phyloP scores from a whole-genome alignment of 73 alveolate species.

The Loxodes magnus region DNA sequence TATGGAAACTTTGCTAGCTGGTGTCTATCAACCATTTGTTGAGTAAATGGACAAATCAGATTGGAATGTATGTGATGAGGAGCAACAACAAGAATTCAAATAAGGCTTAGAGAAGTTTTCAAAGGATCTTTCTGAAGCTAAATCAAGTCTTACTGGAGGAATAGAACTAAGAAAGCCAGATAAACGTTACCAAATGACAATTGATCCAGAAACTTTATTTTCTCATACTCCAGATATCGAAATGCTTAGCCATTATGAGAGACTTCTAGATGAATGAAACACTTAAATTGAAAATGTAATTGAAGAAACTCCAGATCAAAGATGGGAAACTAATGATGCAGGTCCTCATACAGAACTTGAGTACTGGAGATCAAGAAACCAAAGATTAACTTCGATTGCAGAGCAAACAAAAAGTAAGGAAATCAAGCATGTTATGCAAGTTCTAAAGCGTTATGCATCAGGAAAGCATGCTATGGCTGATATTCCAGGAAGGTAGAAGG shows the following conservation, averaged over 20 bases:
- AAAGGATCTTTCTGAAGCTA: slow-evolving; percentile 56
- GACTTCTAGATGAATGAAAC: slow-evolving; percentile 48
- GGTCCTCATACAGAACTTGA: slow-evolving; percentile 74
- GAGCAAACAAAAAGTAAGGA: slow-evolving; percentile 74
- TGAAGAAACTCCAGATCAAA: slow-evolving; percentile 43
- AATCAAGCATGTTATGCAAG: slow-evolving; percentile 45
- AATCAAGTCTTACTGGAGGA: slow-evolving; percentile 41
- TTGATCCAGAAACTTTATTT: slow-evolving; percentile 12
- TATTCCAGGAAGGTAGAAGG: slow-evolving; percentile 32
- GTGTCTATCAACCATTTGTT: slow-evolving; percentile 40
- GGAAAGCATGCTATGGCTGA: too few species aligned
- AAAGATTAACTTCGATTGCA: slow-evolving; percentile 72
- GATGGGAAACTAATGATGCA: slow-evolving; percentile 39
- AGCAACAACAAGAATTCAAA: slow-evolving; percentile 42
- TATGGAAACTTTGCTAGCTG: slow-evolving; percentile 35
- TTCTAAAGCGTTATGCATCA: slow-evolving; percentile 35
- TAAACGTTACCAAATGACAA: slow-evolving; percentile 22
- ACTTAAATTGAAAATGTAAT: slow-evolving; percentile 48
- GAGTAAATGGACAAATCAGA: slow-evolving; percentile 33
- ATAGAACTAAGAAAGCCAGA: slow-evolving; percentile 33
- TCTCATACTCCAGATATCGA: slow-evolving; percentile 22
- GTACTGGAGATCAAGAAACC: slow-evolving; percentile 62
- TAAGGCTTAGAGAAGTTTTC: slow-evolving; percentile 55
- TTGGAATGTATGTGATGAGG: slow-evolving; percentile 63
- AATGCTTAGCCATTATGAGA: slow-evolving; percentile 32